Conservation (phyloP, 2,329 filamentous ascomycete genomes). For the Tolypocladium pustulatum region DNA sequence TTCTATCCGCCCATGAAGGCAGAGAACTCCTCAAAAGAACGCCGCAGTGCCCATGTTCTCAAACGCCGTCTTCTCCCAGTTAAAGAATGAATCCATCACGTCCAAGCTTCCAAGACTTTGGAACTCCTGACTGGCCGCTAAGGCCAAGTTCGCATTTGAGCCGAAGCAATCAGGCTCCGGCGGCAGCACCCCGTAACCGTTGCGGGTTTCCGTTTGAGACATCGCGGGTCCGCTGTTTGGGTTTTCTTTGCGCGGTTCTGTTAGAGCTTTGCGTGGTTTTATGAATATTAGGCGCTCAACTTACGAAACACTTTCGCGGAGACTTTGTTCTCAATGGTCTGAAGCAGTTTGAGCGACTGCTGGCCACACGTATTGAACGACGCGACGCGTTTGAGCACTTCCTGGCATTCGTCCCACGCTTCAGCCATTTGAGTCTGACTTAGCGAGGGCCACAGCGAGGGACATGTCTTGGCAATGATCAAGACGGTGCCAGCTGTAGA, state of each 20-base stretch:
- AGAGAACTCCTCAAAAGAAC: too few species aligned
- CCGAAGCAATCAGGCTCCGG: not conserved
- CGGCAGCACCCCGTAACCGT: not conserved
- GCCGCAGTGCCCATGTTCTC: not conserved
- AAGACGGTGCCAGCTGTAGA: conserved; percentile 9
- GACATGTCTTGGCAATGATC: conserved; percentile 5
- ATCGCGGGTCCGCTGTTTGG: not conserved
- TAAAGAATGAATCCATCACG: conserved; percentile 2
- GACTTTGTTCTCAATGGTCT: conserved; percentile 1
- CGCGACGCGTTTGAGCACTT: conserved; percentile 2
- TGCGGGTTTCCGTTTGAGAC: not conserved
- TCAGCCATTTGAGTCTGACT: not conserved
- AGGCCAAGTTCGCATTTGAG: not conserved
- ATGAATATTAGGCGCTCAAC: not conserved
- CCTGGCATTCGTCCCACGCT: conserved; percentile 5
- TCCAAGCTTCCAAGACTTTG: conserved; percentile 1
- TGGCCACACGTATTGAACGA: not conserved
- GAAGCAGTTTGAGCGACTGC: conserved; percentile 2
- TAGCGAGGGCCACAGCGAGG: not conserved
- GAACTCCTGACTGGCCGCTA: not conserved
- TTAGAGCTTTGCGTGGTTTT: not conserved
- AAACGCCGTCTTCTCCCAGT: conserved; percentile 1
- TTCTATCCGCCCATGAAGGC: too few species aligned
- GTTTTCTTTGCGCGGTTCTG: too few species aligned
- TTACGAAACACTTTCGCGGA: not conserved